Evolutionary conservation across 768 basidiomycete species (phyloP).

Genomic region (Rhizopogon salebrosus): DNA sequence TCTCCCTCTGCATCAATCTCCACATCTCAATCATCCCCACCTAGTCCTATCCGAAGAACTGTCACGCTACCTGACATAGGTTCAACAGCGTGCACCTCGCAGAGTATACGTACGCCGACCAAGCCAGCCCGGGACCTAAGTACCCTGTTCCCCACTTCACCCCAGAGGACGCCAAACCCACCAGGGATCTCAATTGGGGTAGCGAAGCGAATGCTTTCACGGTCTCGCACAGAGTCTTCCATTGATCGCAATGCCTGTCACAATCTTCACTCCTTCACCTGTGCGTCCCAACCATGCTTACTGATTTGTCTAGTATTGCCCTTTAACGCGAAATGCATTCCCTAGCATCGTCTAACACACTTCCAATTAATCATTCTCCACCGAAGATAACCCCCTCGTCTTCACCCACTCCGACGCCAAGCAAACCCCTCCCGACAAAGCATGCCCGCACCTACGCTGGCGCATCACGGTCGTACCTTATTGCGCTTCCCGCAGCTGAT

Average conservation of each 20-base stretch:
- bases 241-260: conserved; percentile 23
- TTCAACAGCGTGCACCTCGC: background rate
- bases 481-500: conserved; percentile 54
- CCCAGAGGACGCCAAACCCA: conserved; percentile 23
- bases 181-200: conserved; percentile 36
- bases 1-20: no score
- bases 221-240: conserved; percentile 60
- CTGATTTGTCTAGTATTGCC: background rate
- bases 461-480: conserved; percentile 74
- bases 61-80: background rate
- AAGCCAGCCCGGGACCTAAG: conserved; percentile 40
- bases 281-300: background rate
- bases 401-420: conserved; percentile 21
- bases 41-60: background rate
- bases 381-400: conserved; percentile 23
- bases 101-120: conserved; percentile 10
- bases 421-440: conserved; percentile 21
- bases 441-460: conserved; percentile 69
- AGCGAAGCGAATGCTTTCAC: conserved; percentile 67
- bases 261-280: background rate
- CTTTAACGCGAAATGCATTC: background rate
- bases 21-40: background rate
- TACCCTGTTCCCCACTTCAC: conserved; percentile 36
- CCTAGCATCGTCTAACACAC: conserved; percentile 22
- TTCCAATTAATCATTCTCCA: conserved; percentile 12